Evolutionary conservation across 139 green algal genomes (phyloP).

Genomic region (Desmodesmus armatus): DNA sequence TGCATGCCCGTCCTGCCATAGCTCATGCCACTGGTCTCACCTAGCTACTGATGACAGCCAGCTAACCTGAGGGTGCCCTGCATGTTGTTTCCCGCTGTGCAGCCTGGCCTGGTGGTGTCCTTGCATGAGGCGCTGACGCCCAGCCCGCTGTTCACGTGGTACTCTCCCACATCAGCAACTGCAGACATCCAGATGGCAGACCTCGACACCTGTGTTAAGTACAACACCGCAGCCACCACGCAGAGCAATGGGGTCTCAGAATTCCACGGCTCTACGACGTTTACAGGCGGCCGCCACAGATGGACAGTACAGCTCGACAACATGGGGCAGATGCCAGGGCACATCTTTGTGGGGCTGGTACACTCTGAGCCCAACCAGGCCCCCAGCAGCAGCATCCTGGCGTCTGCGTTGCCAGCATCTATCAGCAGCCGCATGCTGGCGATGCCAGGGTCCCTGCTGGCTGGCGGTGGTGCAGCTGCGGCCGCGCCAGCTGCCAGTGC

Average conservation of each 20-base stretch:
- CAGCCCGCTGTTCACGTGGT: slow-evolving; percentile 70
- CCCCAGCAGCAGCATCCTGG: slow-evolving; percentile 56
- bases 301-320: slow-evolving; percentile 79
- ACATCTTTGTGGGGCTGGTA: slow-evolving; percentile 69
- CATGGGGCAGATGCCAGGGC: slow-evolving; percentile 51
- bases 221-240: slow-evolving; percentile 50
- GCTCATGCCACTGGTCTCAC: too few species aligned
- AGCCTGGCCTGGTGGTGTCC: slow-evolving; percentile 59
- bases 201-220: slow-evolving; percentile 72
- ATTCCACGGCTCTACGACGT: slow-evolving; percentile 61
- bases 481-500: not conserved
- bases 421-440: slow-evolving; percentile 30
- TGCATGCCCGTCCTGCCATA: too few species aligned
- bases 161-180: slow-evolving; percentile 36
- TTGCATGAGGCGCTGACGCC: slow-evolving; percentile 67
- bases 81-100: not conserved
- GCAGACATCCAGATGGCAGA: slow-evolving; percentile 58
- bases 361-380: slow-evolving; percentile 33
- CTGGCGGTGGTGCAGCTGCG: not conserved
- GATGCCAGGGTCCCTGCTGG: not conserved
- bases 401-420: slow-evolving; percentile 33
- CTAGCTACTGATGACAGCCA: too few species aligned
- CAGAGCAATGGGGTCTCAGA: slow-evolving; percentile 45
- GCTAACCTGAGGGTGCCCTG: too few species aligned
- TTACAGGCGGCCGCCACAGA: slow-evolving; percentile 57